Evolutionary conservation across 2,329 filamentous ascomycete genomes (phyloP), one percentile per base, ranked within the genome.

Genomic region (Parastagonospora avenae): DNA sequence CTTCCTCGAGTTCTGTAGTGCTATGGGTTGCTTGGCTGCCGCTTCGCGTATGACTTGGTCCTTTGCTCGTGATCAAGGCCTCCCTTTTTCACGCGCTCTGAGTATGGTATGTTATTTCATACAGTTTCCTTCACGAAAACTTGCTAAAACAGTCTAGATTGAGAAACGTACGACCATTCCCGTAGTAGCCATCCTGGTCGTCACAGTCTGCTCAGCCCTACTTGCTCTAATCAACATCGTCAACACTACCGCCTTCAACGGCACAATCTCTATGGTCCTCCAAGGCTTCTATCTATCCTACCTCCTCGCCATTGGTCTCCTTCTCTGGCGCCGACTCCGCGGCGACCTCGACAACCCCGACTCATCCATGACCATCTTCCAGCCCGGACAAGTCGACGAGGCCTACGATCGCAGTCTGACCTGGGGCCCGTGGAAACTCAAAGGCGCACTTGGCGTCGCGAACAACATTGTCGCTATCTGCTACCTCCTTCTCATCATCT

Each of bases 191-290:
- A 77, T 82, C 48, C 62, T 79, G 46, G 68, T 79, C 6, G 77
- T 79, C 2, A 74, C 79, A 4, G 59, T 74, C 9, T 70, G 76
- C 33, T 75, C 76, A 14, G 67, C 72, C 4, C 70, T 81, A 3
- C 73, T 83, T 32, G 75, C 77, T 1, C 66, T 82, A 19, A 80
- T 83, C 71, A 82, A 81, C 58, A 76, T 83, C 46, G 80, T 79
- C 38, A 80, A 78, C n/a, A 64, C 69, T 15, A 62, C 59, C 1
- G 69, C 70, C 12, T 72, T 73, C 57, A 72, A 71, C 46, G 70
- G 67, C 16, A 71, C 68, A 2, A 69, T 72, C 28, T 71, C 67
- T 30, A 58, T 73, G 8, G 67, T 71, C 9, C 55, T 73, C 4
- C 68, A 71, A 54, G 70, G 70, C 3, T 71, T 73, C 50, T 73